Evolutionary conservation across 495 filamentous ascomycete species (phyloP).

Genomic region (Trichocladium uniseriatum): DNA sequence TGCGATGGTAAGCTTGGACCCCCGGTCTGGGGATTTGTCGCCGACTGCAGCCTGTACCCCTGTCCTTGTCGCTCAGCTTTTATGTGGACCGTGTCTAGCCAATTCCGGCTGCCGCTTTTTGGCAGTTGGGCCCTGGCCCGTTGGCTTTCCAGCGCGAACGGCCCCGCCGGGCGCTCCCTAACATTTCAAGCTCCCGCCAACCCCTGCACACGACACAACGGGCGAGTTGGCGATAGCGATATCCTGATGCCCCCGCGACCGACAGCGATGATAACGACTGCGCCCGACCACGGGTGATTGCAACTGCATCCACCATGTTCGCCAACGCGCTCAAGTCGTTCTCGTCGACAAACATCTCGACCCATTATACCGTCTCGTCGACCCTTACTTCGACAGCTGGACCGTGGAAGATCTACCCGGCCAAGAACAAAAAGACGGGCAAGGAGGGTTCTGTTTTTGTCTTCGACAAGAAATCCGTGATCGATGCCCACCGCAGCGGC

Average conservation of each 20-base stretch:
- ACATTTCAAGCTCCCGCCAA: too few relatives aligned
- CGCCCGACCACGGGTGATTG: background rate
- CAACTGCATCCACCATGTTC: conserved; percentile 58
- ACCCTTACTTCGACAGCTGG: conserved; percentile 64
- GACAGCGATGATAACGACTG: conserved; percentile 10
- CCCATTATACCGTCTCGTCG: conserved; percentile 74
- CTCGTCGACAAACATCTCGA: conserved; percentile 72
- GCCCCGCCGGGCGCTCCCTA: too few relatives aligned
- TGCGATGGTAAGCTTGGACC: too few relatives aligned
- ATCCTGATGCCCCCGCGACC: background rate
- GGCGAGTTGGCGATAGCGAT: too few relatives aligned
- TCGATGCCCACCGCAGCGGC: conserved; percentile 62
- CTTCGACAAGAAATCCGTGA: conserved; percentile 77
- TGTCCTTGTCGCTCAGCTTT: too few relatives aligned
- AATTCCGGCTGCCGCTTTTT: too few relatives aligned
- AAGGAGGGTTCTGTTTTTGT: conserved; percentile 87
- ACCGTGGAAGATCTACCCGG: conserved; percentile 95
- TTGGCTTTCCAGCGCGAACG: too few relatives aligned
- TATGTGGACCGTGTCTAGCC: too few relatives aligned
- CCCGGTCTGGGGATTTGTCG: too few relatives aligned
- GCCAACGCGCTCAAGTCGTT: conserved; percentile 86
- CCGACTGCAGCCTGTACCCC: too few relatives aligned
- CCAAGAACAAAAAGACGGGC: conserved; percentile 86
- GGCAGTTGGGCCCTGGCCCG: too few relatives aligned
- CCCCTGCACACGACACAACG: too few relatives aligned